Conservation (phyloP, 441 rosid species). For the Iberis amara region DNA sequence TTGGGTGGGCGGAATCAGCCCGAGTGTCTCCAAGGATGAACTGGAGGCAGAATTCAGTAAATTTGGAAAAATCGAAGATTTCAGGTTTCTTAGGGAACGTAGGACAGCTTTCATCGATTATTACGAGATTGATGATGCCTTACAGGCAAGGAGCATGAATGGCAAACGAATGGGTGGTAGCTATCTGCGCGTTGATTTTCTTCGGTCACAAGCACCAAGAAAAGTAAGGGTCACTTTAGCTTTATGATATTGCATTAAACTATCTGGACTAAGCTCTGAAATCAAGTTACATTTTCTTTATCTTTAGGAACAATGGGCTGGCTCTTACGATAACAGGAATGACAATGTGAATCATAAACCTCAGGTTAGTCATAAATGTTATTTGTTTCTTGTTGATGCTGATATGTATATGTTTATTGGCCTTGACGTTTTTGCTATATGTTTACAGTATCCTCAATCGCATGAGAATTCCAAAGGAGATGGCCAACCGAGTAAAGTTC, state of each 20-base stretch:
- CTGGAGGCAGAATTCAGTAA: conserved; percentile 69
- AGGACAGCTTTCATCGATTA: conserved; percentile 71
- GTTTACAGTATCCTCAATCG: conserved; percentile 46
- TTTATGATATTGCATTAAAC: too few relatives aligned
- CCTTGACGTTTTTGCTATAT: conserved; percentile 1
- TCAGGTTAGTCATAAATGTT: conserved; percentile 41
- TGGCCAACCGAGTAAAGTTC: conserved; percentile 66
- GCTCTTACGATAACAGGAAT: conserved; percentile 41
- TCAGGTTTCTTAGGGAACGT: conserved; percentile 71
- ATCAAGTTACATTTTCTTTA: conserved; percentile 7
- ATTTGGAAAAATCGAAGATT: conserved; percentile 76
- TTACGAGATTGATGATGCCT: conserved; percentile 62
- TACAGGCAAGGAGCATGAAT: conserved; percentile 72
- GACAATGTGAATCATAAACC: conserved; percentile 45
- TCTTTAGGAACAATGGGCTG: conserved; percentile 62
- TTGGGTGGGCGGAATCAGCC: conserved; percentile 91
- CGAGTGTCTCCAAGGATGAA: conserved; percentile 55
- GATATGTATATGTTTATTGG: conserved; percentile 3
- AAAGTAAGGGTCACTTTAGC: conserved; percentile 79
- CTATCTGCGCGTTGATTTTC: conserved; percentile 78
- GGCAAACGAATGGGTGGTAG: conserved; percentile 76
- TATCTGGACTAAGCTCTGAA: too few relatives aligned
- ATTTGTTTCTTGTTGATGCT: conserved; percentile 9
- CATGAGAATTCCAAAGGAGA: conserved; percentile 50
- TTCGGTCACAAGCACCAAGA: conserved; percentile 61